Base-by-base conservation (phyloP, 2,329 filamentous ascomycete species). In the Diaporthe sp. region DNA sequence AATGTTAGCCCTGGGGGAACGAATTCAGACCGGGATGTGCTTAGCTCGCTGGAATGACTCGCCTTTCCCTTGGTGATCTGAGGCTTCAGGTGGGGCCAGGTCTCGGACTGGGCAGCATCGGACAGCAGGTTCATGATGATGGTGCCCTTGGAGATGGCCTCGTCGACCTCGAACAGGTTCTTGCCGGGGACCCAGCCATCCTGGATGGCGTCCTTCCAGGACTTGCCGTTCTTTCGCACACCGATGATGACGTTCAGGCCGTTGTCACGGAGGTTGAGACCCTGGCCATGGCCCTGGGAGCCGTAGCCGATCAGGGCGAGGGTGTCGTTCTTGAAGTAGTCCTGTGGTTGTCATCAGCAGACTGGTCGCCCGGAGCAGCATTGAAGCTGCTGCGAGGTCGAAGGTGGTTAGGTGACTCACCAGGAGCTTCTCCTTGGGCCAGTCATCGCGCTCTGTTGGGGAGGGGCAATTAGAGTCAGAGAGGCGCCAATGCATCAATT, bases 291-390 rank as follows among this genome's bases (percentile, higher is more conserved):
- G 83, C 97, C 97, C 90, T 98, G 96, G 79, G 96, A 98, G 83
- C 90, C 97, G 89, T 99, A 99, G 86, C 97, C 97, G 87, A 99
- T 99, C 84, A 99, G 94, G 84, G 97, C 97, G 82, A 99, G 95
- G 81, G 96, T 98, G 88, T 99, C 97, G 89, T 99, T 92, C 92
- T 98, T 98, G 94, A 99, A 99, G 93, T 96, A 99, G 79, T 98
- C 95, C 94, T 98, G 81, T 31, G 22, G 37, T 55, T 22, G 55
- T 76, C 28, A 75, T 76, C 59, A 72, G 59, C 46, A 74, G 25
- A 28, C 75, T 61, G 53, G 53, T 62, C 53, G 76, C 71, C 51
- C 75, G 72, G 72, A 79, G 81, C 70, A 46, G n/a, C 67, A 53
- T 74, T 34, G 62, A 25, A 8, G 31, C 46, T 28, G 59, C 55